Evolutionary conservation across 2,329 filamentous ascomycete species (phyloP).

Genomic region (Fonsecaea pedrosoi): DNA sequence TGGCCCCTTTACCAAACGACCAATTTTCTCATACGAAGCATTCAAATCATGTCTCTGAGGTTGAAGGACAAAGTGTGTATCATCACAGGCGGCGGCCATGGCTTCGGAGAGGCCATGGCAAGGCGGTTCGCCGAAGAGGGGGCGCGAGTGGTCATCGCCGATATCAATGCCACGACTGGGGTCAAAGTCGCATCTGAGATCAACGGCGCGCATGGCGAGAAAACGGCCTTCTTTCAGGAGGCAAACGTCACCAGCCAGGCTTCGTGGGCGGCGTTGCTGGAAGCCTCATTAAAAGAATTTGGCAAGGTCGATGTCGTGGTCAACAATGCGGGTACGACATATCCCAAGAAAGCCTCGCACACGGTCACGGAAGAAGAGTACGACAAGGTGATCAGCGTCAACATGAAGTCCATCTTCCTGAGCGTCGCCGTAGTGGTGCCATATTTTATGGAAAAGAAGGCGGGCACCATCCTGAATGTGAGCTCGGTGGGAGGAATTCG

Average conservation of each 20-base stretch:
- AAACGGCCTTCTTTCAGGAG: slow-evolving; percentile 40
- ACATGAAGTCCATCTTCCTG: slow-evolving; percentile 45
- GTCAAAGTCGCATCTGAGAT: slow-evolving; percentile 71
- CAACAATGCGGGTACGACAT: slow-evolving; percentile 74
- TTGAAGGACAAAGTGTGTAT: slow-evolving; percentile 20
- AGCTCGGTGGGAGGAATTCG: slow-evolving; percentile 35
- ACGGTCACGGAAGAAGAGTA: slow-evolving; percentile 44
- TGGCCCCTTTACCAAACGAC: not conserved
- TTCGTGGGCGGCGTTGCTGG: slow-evolving; percentile 41
- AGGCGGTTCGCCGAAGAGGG: slow-evolving; percentile 79
- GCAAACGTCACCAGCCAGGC: slow-evolving; percentile 41
- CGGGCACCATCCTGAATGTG: slow-evolving; percentile 34
- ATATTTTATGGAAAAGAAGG: slow-evolving; percentile 39
- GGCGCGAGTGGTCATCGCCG: slow-evolving; percentile 82
- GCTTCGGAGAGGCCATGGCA: slow-evolving; percentile 51
- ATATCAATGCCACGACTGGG: slow-evolving; percentile 80
- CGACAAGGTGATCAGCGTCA: slow-evolving; percentile 45
- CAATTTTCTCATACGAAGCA: not conserved
- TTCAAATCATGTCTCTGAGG: slow-evolving; percentile 6
- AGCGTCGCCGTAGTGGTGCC: slow-evolving; percentile 43
- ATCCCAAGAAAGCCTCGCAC: slow-evolving; percentile 39
- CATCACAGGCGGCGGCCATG: slow-evolving; percentile 47
- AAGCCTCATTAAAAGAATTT: slow-evolving; percentile 38
- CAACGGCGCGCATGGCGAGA: slow-evolving; percentile 54
- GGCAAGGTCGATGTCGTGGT: slow-evolving; percentile 91